Percentiles rank a stretch among this genome's conserved stretches.
Conservation (phyloP, 2,329 filamentous ascomycete species). For the Lithohypha guttulata region DNA sequence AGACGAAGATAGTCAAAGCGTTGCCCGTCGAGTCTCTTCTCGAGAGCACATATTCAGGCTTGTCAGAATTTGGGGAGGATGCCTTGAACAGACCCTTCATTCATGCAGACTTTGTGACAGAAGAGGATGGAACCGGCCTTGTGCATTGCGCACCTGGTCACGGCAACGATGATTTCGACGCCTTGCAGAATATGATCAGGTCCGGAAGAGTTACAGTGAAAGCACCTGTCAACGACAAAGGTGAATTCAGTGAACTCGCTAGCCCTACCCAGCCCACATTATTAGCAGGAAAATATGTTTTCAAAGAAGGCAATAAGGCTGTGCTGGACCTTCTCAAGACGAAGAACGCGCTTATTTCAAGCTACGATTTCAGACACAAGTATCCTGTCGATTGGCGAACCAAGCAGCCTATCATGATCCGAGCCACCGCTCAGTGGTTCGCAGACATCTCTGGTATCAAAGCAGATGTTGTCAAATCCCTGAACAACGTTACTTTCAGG, state of each 20-base stretch:
- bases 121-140: slow-evolving; percentile 84
- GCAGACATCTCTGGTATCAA: slow-evolving; percentile 83
- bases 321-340: slow-evolving; percentile 59
- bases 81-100: slow-evolving; percentile 59
- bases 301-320: slow-evolving; percentile 56
- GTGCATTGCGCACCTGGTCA: slow-evolving; percentile 92
- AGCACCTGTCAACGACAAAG: slow-evolving; percentile 73
- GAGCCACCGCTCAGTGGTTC: slow-evolving; percentile 96
- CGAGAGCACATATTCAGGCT: slow-evolving; percentile 50
- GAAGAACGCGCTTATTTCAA: slow-evolving; percentile 51
- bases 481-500: slow-evolving; percentile 65
- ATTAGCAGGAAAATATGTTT: slow-evolving; percentile 62
- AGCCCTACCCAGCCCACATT: slow-evolving; percentile 57
- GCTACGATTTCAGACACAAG: slow-evolving; percentile 71
- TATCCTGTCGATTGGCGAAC: slow-evolving; percentile 98
- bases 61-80: slow-evolving; percentile 55
- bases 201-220: slow-evolving; percentile 15
- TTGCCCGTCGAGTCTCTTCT: slow-evolving; percentile 42
- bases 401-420: slow-evolving; percentile 79
- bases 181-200: slow-evolving; percentile 35
- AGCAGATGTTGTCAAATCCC: slow-evolving; percentile 54
- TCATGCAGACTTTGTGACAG: slow-evolving; percentile 78
- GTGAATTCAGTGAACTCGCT: slow-evolving; percentile 68
- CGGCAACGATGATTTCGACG: slow-evolving; percentile 91
- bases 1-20: slow-evolving; percentile 15